Conservation (phyloP, 805 yeast genomes). For the Nakazawaea anatomiae region DNA sequence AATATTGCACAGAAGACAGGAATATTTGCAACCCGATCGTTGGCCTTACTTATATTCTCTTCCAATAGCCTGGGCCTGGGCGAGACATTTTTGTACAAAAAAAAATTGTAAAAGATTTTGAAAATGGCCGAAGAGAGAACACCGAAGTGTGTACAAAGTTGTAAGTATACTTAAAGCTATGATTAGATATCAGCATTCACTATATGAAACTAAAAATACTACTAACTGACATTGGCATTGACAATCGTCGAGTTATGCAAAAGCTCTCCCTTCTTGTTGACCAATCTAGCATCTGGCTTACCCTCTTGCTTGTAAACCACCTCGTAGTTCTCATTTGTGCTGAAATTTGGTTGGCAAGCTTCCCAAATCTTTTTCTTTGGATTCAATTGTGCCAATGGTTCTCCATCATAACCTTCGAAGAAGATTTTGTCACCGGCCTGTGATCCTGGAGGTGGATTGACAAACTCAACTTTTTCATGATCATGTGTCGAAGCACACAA, state of each 20-base stretch:
- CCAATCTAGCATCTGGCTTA: conserved; percentile 64
- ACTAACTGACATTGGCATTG: conserved; percentile 73
- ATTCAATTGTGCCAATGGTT: conserved; percentile 87
- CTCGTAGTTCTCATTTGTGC: conserved; percentile 69
- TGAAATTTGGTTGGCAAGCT: conserved; percentile 84
- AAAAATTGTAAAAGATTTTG: too few species aligned
- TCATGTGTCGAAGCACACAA: conserved; percentile 77
- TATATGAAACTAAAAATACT: background rate
- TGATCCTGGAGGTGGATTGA: conserved; percentile 89
- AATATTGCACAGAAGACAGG: too few species aligned
- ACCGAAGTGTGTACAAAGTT: background rate
- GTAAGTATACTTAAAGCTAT: background rate
- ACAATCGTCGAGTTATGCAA: conserved; percentile 71
- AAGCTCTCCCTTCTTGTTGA: conserved; percentile 71
- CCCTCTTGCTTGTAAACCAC: conserved; percentile 80
- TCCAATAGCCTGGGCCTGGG: too few species aligned
- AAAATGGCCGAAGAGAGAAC: too few species aligned
- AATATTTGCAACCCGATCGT: too few species aligned
- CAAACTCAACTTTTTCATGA: conserved; percentile 75
- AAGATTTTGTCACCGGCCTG: conserved; percentile 95
- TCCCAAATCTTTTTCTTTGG: conserved; percentile 99
- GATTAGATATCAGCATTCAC: background rate
- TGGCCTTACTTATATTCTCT: too few species aligned
- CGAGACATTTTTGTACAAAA: too few species aligned
- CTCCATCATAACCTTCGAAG: conserved; percentile 86